Evolutionary conservation across 2,329 filamentous ascomycete species (phyloP).

Genomic region (Colletotrichum cordylinicola): DNA sequence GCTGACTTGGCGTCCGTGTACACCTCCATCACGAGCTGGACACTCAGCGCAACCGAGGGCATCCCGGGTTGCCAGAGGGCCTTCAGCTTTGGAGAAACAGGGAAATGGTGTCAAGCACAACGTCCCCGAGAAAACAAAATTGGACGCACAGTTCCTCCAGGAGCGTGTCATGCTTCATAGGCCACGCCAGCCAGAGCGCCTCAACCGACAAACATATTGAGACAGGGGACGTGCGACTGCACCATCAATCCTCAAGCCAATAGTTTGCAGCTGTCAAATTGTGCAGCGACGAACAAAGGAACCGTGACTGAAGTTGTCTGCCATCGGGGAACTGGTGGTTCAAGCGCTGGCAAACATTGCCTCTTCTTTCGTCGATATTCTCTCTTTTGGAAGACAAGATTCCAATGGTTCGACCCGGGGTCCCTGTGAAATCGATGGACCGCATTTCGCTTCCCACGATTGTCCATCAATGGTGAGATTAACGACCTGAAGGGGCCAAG

Average conservation of each 20-base stretch:
- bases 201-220: not conserved
- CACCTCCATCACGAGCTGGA: not conserved
- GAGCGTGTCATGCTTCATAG: not conserved
- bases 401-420: not conserved
- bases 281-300: not conserved
- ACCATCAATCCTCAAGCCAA: not conserved
- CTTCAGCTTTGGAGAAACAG: not conserved
- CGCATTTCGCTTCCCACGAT: constrained; percentile 20
- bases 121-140: not conserved
- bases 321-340: not conserved
- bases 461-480: constrained; percentile 17
- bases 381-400: not conserved
- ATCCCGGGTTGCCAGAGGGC: not conserved
- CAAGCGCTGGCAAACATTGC: not conserved
- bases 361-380: not conserved
- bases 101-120: not conserved
- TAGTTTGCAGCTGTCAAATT: constrained; percentile 10
- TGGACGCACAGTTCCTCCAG: not conserved
- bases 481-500: constrained; percentile 16
- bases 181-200: not conserved
- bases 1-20: constrained; percentile 13
- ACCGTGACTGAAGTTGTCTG: not conserved
- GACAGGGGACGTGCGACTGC: constrained; percentile 4
- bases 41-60: not conserved
- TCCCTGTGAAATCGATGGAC: not conserved